These are phyloP conservation scores for Volvariella surrecta DNA, from an alignment of 1,284 basidiomycete species.

Conservation along the genomic window DNA sequence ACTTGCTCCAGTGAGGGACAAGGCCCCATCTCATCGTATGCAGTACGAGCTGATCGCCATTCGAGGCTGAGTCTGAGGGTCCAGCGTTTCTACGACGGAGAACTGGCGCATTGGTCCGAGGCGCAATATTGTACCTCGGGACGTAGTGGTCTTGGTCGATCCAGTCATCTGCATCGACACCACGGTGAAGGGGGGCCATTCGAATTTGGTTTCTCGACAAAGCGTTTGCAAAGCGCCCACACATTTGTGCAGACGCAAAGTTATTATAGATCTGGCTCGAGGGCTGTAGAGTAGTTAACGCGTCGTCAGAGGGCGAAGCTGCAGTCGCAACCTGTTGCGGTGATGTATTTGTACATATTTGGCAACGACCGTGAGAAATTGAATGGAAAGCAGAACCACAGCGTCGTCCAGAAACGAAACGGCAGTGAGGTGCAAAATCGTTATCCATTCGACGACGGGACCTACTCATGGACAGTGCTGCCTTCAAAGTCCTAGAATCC, in stretches of 20 bases:
- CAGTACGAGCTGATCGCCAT: slow-evolving; percentile 27
- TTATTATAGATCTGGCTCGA: too few species aligned
- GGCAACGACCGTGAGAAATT: slow-evolving; percentile 16
- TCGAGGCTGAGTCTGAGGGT: slow-evolving; percentile 7
- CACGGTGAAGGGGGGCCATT: slow-evolving; percentile 14
- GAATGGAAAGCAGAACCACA: slow-evolving; percentile 6
- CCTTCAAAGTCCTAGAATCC: slow-evolving; percentile 50
- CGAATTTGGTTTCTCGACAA: too few species aligned
- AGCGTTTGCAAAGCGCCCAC: slow-evolving; percentile 45
- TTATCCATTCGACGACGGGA: slow-evolving; percentile 5
- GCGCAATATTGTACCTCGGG: slow-evolving; percentile 64
- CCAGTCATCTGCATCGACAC: slow-evolving; percentile 49
- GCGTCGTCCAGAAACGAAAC: slow-evolving; percentile 8
- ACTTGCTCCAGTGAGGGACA: slow-evolving; percentile 79
- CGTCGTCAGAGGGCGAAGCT: too few species aligned
- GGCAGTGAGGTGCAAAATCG: slow-evolving; percentile 2
- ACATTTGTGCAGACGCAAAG: slow-evolving; percentile 34
- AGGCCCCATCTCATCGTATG: slow-evolving; percentile 91
- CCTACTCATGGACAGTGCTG: slow-evolving; percentile 30
- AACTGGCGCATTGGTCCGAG: slow-evolving; percentile 60
- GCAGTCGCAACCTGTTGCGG: too few species aligned
- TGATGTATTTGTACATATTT: slow-evolving; percentile 9
- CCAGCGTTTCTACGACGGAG: slow-evolving; percentile 34
- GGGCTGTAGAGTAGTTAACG: too few species aligned
- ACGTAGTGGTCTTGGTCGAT: slow-evolving; percentile 50